Evolutionary conservation across 2,329 filamentous ascomycete species (phyloP).

Genomic region (Ciborinia camelliae): DNA sequence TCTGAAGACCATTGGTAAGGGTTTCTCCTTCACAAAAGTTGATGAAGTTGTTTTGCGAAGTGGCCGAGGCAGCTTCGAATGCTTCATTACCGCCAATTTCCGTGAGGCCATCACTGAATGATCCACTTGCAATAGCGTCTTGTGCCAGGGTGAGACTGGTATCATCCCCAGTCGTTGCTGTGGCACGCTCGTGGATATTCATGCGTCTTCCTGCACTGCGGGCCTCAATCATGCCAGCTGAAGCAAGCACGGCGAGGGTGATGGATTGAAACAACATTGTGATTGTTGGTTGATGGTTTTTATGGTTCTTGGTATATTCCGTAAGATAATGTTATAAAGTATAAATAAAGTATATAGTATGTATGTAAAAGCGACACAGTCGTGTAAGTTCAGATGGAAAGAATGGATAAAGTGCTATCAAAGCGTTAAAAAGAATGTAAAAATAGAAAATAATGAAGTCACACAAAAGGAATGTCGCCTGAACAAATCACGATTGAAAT

Average conservation of each 20-base stretch:
- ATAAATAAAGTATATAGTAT: background rate
- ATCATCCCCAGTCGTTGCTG: background rate
- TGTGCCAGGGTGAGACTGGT: constrained; percentile 17
- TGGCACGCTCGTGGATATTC: constrained; percentile 6
- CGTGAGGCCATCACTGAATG: constrained; percentile 24
- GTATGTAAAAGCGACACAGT: constrained; percentile 11
- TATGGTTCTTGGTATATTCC: background rate
- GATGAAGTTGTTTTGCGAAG: constrained; percentile 34
- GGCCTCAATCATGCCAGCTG: constrained; percentile 19
- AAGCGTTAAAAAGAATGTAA: constrained; percentile 15
- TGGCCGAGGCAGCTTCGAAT: constrained; percentile 27
- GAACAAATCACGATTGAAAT: background rate
- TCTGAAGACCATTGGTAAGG: constrained; percentile 58
- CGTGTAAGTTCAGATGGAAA: background rate
- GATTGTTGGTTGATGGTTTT: background rate
- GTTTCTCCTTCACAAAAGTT: constrained; percentile 38
- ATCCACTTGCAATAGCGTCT: constrained; percentile 26
- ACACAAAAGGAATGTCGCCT: constrained; percentile 5
- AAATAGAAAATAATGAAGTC: constrained; percentile 2
- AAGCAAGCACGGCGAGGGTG: constrained; percentile 22
- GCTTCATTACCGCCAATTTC: constrained; percentile 24
- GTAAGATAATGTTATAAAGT: background rate
- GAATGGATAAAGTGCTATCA: constrained; percentile 15
- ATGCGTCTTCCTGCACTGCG: constrained; percentile 11
- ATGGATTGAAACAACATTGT: constrained; percentile 24